phyloP scores from a whole-genome alignment of 176 grass and related monocot species.

The Zoysia japonica region DNA sequence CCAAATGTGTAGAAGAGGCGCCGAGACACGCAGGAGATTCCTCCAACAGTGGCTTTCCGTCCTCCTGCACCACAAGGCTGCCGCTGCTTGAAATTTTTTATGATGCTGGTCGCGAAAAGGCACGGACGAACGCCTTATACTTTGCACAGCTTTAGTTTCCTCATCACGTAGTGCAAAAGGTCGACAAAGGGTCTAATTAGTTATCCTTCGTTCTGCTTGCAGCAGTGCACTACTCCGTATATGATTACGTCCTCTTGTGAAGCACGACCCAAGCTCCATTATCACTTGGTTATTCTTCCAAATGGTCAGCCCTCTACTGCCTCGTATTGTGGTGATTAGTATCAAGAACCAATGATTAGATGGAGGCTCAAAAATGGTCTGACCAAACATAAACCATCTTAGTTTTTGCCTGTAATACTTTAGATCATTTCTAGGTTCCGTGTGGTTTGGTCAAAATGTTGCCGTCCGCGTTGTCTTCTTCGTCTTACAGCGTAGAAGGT shows the following conservation, averaged over 20 bases:
- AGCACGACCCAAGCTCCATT: background rate
- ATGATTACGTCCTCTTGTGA: background rate
- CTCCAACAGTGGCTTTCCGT: background rate
- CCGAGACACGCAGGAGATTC: constrained; percentile 17
- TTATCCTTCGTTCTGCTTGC: background rate
- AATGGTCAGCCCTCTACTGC: background rate
- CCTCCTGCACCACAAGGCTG: constrained; percentile 24
- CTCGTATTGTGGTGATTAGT: too few species aligned
- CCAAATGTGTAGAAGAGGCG: background rate
- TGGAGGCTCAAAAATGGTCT: background rate
- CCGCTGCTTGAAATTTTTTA: background rate
- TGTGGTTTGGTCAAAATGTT: background rate
- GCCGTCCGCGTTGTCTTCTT: background rate
- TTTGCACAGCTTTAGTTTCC: background rate
- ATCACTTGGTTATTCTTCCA: constrained; percentile 19
- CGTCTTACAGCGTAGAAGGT: constrained; percentile 1
- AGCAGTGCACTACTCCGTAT: background rate
- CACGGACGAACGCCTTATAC: constrained; percentile 1
- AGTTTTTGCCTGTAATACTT: background rate
- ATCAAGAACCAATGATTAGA: constrained; percentile 26
- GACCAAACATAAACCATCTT: background rate
- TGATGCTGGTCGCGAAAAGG: constrained; percentile 38
- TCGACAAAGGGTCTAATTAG: background rate
- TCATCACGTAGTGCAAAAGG: background rate
- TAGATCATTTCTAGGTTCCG: background rate